Evolutionary conservation across 2,329 filamentous ascomycete species (phyloP), one percentile per base, ranked within the genome.

Genomic region (Fusarium bactridioides): DNA sequence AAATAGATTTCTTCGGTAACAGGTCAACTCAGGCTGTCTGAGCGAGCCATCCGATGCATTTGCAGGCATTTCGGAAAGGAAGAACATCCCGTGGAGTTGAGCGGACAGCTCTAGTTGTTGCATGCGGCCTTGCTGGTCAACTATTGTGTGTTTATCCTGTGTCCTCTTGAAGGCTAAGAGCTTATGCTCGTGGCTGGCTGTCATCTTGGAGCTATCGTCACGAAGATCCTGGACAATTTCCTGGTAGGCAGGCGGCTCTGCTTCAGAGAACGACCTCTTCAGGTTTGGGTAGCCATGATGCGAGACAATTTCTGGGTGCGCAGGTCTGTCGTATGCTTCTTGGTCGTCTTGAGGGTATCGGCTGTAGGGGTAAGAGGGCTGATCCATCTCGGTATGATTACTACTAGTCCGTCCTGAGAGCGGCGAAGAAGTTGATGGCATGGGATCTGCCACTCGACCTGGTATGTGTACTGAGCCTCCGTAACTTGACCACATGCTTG

Each of bases 1-100:
- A 82, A 98, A 98, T 54, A 98, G 86, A 79, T 98, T 98, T 53
- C 95, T 90, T 73, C 95, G 92, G 82, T 98, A 98, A 86, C 95
- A 98, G 7, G 95, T 98, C 80, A 98, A 83, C 83, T 98, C 95
- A 58, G 90, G 94, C 79, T 93, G 92, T 55, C 91, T 84, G 51
- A 87, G 80, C 50, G 82, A 84, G 66, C 87, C 88, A 73, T 92
- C 89, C 73, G 81, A 85, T 61, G 85, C 83, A 69, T 86, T 90
- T 77, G 91, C 88, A 3, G 92, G 91, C 84, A 93, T 92, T 79
- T 95, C 93, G 35, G 93, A 94, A 37, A 95, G 85, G 80, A 95
- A 95, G 84, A 95, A 95, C 93, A 95, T 95, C 84, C 93, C 93
- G 79, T 95, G 93, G 35, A 95, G 89, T 82, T 95, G 93, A 21